Conservation (phyloP, 257 asterid genomes). For the Echites panduratus region DNA sequence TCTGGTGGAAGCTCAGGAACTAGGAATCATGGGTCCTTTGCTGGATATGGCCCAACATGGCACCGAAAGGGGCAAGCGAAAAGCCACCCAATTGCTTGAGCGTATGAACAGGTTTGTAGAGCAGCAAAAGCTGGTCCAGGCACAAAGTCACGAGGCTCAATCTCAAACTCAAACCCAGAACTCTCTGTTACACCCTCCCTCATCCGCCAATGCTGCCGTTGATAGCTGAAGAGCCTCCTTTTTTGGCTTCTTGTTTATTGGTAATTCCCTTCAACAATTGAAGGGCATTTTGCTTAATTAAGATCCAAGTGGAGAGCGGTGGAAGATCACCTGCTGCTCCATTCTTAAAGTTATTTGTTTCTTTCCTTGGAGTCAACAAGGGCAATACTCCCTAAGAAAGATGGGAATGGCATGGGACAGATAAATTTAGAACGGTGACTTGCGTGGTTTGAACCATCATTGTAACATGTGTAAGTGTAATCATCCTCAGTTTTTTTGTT, state of each 20-base stretch:
- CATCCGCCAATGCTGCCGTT: constrained; percentile 38
- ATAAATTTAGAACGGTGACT: constrained; percentile 9
- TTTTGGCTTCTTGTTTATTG: constrained; percentile 13
- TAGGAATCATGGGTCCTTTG: constrained; percentile 64
- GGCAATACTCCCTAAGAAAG: constrained; percentile 14
- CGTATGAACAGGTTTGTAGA: constrained; percentile 67
- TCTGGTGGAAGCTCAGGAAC: constrained; percentile 63
- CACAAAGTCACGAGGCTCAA: constrained; percentile 37
- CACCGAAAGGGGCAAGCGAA: constrained; percentile 81
- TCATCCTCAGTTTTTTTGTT: constrained; percentile 47
- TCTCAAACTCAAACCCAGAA: constrained; percentile 28
- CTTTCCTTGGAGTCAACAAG: constrained; percentile 14
- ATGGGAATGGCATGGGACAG: constrained; percentile 14
- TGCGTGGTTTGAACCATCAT: constrained; percentile 28
- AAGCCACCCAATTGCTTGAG: constrained; percentile 81
- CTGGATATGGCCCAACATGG: constrained; percentile 71
- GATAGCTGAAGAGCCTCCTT: constrained; percentile 33
- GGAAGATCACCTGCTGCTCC: constrained; percentile 70
- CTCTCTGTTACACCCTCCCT: constrained; percentile 28
- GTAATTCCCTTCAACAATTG: constrained; percentile 18
- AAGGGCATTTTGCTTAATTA: constrained; percentile 31
- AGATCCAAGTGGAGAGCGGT: constrained; percentile 41
- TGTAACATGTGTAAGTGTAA: constrained; percentile 28
- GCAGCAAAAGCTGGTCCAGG: constrained; percentile 57
- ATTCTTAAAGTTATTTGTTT: constrained; percentile 6